Base-by-base conservation (phyloP, 345 rosid species). In the Conringia planisiliqua region DNA sequence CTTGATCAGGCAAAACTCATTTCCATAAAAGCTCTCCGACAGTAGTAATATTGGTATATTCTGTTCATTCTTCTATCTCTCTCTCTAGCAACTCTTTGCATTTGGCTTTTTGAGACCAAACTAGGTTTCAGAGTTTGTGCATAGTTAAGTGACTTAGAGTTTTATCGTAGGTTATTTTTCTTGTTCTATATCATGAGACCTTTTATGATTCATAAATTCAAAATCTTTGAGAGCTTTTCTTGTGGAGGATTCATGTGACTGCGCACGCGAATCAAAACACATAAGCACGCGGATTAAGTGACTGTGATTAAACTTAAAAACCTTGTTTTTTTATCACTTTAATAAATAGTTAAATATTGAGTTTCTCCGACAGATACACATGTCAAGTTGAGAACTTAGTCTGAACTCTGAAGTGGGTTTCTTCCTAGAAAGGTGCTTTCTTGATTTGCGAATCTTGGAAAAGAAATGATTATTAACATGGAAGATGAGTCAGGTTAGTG, bases 311-410 rank as follows among this genome's bases (percentile, higher is more conserved):
- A 74, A 74, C 60, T 54, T 74, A 24, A 38, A 44, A 14, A n/a
- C 13, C 33, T 44, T 32, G 9, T n/a, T 72, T 14, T 16, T 75
- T 39, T 43, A 35, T 18, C 40, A 27, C 44, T 62, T 75, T 68
- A 52, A 12, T 63, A 60, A 39, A 22, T 38, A 39, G 48, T 22
- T 61, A 35, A 55, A 42, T 36, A 27, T 62, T 62, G 72, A 62
- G 63, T 54, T 70, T 44, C 40, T 68, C 61, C 35, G 35, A 65
- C 66, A 55, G 50, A 58, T 63, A 68, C 85, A 85, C 72, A 77
- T 78, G 82, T 80, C 82, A 83, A 74, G 71, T 67, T 38, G 48
- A 62, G 78, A 79, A 79, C 78, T 77, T 61, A 76, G 82, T 70
- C 70, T 63, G 73, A 60, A 81, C 66, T 73, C 68, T 32, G 35